These are phyloP conservation scores for Berkeleyomyces rouxiae DNA, from an alignment of 2,329 filamentous ascomycete species.

Conservation along the genomic window DNA sequence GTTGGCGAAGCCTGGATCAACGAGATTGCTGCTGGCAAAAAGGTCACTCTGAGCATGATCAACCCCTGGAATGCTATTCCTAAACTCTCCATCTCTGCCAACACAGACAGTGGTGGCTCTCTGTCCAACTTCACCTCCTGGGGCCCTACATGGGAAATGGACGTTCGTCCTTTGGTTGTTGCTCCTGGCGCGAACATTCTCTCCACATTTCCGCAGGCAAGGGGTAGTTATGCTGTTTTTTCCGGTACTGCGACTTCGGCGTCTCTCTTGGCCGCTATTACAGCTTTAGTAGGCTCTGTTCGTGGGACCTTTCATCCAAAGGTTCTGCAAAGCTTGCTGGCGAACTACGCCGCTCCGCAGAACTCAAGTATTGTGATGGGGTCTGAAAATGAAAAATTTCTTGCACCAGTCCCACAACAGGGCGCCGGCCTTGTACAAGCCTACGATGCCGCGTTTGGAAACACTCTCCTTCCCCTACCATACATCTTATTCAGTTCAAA, in stretches of 20 bases:
- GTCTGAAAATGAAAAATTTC: constrained; percentile 22
- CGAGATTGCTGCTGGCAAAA: constrained; percentile 26
- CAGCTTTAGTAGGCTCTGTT: constrained; percentile 35
- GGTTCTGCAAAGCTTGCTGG: constrained; percentile 32
- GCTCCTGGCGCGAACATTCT: constrained; percentile 40
- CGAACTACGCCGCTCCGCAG: constrained; percentile 32
- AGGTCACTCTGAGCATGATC: constrained; percentile 28
- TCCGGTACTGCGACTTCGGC: constrained; percentile 46
- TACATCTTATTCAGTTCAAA: constrained; percentile 49
- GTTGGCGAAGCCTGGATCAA: constrained; percentile 29
- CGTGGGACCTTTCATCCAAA: constrained; percentile 34
- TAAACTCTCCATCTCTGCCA: constrained; percentile 20
- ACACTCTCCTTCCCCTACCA: constrained; percentile 35
- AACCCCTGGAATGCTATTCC: constrained; percentile 24
- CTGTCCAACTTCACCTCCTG: constrained; percentile 38
- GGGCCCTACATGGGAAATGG: constrained; percentile 44
- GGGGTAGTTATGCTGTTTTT: constrained; percentile 29
- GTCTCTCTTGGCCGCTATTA: constrained; percentile 37
- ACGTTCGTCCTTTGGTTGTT: constrained; percentile 39
- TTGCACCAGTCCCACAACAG: constrained; percentile 42
- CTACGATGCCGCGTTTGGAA: constrained; percentile 37
- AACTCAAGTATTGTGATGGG: constrained; percentile 29
- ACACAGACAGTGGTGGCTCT: constrained; percentile 32
- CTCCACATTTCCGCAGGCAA: constrained; percentile 31
- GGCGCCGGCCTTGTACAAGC: constrained; percentile 44